These are phyloP conservation scores for Schizophyllum commune DNA, from an alignment of 1,284 basidiomycete genomes.

Conservation along the genomic window DNA sequence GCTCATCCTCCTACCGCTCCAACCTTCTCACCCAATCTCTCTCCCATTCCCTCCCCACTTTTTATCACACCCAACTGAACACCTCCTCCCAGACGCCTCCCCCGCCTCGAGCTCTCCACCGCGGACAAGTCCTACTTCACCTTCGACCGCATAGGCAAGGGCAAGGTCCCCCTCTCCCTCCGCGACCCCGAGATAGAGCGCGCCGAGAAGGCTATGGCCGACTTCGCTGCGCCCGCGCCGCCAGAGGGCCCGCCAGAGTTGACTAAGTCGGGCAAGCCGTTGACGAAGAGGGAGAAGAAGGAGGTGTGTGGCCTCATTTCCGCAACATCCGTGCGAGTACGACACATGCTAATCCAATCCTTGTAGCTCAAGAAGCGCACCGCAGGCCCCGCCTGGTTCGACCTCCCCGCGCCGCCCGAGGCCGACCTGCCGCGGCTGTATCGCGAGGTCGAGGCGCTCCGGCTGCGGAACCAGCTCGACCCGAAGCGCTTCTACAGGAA, in stretches of 20 bases:
- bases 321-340: neutral
- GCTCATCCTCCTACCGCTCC: too few species aligned
- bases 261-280: constrained; percentile 46
- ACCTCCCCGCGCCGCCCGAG: constrained; percentile 79
- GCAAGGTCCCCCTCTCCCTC: constrained; percentile 27
- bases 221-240: constrained; percentile 39
- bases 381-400: constrained; percentile 84
- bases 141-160: neutral
- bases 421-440: constrained; percentile 79
- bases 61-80: too few species aligned
- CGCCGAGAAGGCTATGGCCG: constrained; percentile 39
- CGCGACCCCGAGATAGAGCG: constrained; percentile 56
- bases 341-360: constrained; percentile 2
- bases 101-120: neutral
- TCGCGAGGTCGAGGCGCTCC: constrained; percentile 89
- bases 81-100: neutral
- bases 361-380: constrained; percentile 64
- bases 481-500: constrained; percentile 93
- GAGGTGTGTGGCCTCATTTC: constrained; percentile 36
- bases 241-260: constrained; percentile 52
- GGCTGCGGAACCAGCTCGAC: constrained; percentile 88
- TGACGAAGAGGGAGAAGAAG: constrained; percentile 65
- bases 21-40: too few species aligned
- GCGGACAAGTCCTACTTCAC: neutral
- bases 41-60: too few species aligned